Evolutionary conservation across 495 filamentous ascomycete genomes (phyloP).

Genomic region (Neurospora sp.): DNA sequence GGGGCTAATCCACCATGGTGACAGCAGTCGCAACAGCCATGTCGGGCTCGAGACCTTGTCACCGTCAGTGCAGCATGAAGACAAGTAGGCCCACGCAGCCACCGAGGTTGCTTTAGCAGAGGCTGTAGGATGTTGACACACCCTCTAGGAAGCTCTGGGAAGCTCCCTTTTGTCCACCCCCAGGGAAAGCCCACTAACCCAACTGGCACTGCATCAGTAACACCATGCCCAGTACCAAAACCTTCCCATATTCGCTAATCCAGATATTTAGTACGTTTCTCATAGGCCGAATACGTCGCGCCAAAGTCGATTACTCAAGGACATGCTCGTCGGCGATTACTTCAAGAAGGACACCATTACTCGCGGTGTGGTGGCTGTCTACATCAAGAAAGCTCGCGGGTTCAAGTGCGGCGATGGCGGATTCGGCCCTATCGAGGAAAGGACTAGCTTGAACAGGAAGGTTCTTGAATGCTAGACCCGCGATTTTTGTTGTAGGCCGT

Average conservation of each 20-base stretch:
- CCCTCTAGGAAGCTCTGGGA: not conserved
- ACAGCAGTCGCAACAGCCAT: not conserved
- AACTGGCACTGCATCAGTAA: not conserved
- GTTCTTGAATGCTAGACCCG: not conserved
- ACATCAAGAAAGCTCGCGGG: conserved; percentile 49
- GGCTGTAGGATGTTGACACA: not conserved
- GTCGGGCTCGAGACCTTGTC: not conserved
- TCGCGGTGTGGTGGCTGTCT: conserved; percentile 53
- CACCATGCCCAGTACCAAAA: not conserved
- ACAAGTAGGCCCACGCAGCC: not conserved
- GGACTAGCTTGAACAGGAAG: not conserved
- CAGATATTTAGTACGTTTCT: not conserved
- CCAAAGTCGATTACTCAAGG: conserved; percentile 66
- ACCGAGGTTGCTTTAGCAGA: not conserved
- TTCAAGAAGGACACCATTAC: conserved; percentile 62
- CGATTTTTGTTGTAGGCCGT: no score
- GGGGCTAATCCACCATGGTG: not conserved
- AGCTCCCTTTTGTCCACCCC: not conserved
- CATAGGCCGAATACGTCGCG: conserved; percentile 53
- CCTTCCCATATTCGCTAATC: not conserved
- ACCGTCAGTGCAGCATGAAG: not conserved
- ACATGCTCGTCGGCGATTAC: conserved; percentile 65
- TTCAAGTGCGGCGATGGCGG: conserved; percentile 59
- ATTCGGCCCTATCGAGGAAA: conserved; percentile 42
- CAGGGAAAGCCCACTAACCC: not conserved